These are phyloP conservation scores for Phellopilus nigrolimitatus DNA, from an alignment of 1,284 basidiomycete genomes.

Conservation along the genomic window DNA sequence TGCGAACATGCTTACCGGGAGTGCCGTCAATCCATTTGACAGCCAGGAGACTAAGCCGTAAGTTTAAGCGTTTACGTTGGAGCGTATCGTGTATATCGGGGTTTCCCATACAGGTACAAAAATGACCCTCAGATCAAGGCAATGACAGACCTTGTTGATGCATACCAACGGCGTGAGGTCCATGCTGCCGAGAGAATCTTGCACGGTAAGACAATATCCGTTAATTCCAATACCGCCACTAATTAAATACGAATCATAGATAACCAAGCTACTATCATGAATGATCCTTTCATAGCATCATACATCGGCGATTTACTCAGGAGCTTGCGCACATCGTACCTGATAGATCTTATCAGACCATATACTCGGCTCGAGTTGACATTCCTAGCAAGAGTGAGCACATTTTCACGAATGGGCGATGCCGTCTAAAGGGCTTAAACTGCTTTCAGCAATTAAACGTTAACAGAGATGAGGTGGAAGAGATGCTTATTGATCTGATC, in stretches of 20 bases:
- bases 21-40: constrained; percentile 98
- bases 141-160: constrained; percentile 95
- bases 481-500: constrained; percentile 89
- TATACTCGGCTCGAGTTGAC: constrained; percentile 90
- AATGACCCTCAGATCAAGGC: constrained; percentile 94
- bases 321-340: constrained; percentile 90
- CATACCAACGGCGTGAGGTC: constrained; percentile 94
- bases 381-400: constrained; percentile 79
- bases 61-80: constrained; percentile 27
- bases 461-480: constrained; percentile 83
- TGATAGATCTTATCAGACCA: constrained; percentile 96
- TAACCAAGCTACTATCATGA: constrained; percentile 91
- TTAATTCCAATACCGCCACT: constrained; percentile 8
- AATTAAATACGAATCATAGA: constrained; percentile 42
- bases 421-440: no score
- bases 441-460: constrained; percentile 83
- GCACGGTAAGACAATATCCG: constrained; percentile 48
- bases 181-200: constrained; percentile 95
- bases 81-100: not conserved
- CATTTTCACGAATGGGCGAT: constrained; percentile 8
- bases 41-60: constrained; percentile 98
- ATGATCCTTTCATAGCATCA: constrained; percentile 86
- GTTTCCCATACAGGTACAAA: constrained; percentile 74
- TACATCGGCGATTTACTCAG: constrained; percentile 96
- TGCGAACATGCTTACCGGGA: constrained; percentile 97